A percentile compares a stretch with the other conserved stretches of the same genome.
phyloP scores from a whole-genome alignment of 306 rosid species.

The Fragaria iinumae region DNA sequence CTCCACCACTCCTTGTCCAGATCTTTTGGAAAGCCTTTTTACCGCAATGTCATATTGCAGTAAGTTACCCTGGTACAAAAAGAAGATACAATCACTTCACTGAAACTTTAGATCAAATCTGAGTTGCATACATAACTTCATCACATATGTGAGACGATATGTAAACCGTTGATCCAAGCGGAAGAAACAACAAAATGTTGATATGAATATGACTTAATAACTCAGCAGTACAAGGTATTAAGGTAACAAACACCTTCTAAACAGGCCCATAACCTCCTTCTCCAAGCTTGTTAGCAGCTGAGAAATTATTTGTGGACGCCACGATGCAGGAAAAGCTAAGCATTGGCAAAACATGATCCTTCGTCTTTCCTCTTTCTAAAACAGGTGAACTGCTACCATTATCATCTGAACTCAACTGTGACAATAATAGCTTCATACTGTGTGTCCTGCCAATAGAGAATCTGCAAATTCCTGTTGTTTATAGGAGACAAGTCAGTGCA shows the following conservation, averaged over 20 bases:
- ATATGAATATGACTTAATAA: not conserved
- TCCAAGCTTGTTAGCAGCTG: slow-evolving; percentile 28
- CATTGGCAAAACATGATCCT: slow-evolving; percentile 20
- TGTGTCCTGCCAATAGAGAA: not conserved
- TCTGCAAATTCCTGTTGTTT: slow-evolving; percentile 13
- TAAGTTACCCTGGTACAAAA: slow-evolving; percentile 21
- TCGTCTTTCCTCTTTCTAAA: slow-evolving; percentile 9
- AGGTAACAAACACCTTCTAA: slow-evolving; percentile 21
- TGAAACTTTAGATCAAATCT: not conserved
- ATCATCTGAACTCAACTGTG: not conserved
- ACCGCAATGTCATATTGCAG: slow-evolving; percentile 25
- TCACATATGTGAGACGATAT: not conserved
- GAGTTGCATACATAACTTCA: not conserved
- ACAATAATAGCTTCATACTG: slow-evolving; percentile 7
- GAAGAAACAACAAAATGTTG: not conserved
- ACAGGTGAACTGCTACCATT: not conserved
- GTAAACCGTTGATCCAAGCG: not conserved
- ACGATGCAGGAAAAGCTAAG: slow-evolving; percentile 24
- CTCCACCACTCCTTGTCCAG: slow-evolving; percentile 36
- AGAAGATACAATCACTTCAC: not conserved
- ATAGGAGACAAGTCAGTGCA: not conserved
- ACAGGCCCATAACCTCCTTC: slow-evolving; percentile 36
- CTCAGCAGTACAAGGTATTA: not conserved
- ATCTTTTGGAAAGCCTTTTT: slow-evolving; percentile 27
- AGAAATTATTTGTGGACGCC: slow-evolving; percentile 27